Conservation (phyloP, 2,329 filamentous ascomycete species). For the Thielaviopsis ethacetica region DNA sequence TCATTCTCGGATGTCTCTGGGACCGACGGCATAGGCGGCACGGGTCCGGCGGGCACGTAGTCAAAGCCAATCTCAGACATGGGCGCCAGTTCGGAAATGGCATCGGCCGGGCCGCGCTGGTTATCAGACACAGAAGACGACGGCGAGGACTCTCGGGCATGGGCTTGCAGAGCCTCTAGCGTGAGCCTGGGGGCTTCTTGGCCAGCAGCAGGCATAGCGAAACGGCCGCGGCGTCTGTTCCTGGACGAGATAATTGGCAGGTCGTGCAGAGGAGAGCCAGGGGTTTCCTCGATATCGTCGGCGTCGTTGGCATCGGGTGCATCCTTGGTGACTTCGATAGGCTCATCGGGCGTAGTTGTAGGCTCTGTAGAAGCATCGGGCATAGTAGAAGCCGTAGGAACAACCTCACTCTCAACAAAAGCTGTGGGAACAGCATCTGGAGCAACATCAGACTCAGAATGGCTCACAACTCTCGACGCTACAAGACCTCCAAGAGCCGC, state of each 20-base stretch:
- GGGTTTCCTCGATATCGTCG: background rate
- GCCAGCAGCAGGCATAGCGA: background rate
- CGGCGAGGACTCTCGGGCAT: background rate
- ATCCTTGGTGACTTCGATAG: background rate
- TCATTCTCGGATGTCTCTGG: conserved; percentile 4
- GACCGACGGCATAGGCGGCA: background rate
- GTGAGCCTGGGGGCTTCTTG: conserved; percentile 5
- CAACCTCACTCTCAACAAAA: background rate
- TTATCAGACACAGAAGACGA: conserved; percentile 3
- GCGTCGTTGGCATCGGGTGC: background rate
- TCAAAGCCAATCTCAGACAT: conserved; percentile 9
- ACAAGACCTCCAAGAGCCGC: background rate
- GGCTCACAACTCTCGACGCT: background rate
- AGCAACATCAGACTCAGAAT: background rate
- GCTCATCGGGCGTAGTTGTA: background rate
- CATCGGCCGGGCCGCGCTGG: background rate
- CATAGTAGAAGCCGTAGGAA: background rate
- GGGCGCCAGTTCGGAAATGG: conserved; percentile 7
- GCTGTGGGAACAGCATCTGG: background rate
- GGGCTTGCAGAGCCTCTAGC: conserved; percentile 5
- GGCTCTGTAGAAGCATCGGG: background rate
- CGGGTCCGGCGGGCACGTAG: background rate
- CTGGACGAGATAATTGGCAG: background rate
- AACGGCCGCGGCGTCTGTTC: background rate
- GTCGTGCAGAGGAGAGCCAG: background rate